A percentile compares a stretch with the other conserved stretches of the same genome.
Conservation (phyloP, 2,329 filamentous ascomycete genomes). For the Aspergillus luchuensis region DNA sequence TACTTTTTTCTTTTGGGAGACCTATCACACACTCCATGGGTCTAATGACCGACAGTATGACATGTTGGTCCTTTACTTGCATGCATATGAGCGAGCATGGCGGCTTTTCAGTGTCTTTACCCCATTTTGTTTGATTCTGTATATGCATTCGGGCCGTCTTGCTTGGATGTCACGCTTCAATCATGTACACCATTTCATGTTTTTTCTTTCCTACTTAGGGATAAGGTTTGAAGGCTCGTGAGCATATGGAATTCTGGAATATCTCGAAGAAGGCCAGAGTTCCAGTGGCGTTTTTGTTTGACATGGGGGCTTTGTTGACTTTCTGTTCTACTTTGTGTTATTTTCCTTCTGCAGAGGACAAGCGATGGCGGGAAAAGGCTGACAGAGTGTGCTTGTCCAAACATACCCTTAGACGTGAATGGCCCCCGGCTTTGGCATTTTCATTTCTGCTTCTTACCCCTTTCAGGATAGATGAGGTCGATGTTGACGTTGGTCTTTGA, state of each 20-base stretch:
- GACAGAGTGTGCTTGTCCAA: neutral
- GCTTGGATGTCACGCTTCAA: neutral
- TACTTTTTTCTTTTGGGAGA: neutral
- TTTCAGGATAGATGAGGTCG: conserved; percentile 2
- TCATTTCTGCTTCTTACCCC: neutral
- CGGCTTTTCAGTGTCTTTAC: neutral
- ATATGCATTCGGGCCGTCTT: conserved; percentile 7
- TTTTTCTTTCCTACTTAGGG: neutral
- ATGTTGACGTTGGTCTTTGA: neutral
- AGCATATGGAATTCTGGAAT: neutral
- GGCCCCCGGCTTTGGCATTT: neutral
- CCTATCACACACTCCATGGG: neutral
- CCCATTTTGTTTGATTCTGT: neutral
- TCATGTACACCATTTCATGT: neutral
- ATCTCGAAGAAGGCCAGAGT: neutral
- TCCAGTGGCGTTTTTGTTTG: neutral
- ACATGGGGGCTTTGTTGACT: neutral
- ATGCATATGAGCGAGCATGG: conserved; percentile 14
- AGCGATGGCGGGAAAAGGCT: neutral
- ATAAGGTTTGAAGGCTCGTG: neutral
- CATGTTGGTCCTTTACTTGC: conserved; percentile 1
- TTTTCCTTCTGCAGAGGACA: neutral
- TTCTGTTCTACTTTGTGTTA: neutral
- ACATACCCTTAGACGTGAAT: neutral
- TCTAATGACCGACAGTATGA: neutral